Base-by-base conservation (phyloP, 1,284 basidiomycete species). In the Boletus mariae region DNA sequence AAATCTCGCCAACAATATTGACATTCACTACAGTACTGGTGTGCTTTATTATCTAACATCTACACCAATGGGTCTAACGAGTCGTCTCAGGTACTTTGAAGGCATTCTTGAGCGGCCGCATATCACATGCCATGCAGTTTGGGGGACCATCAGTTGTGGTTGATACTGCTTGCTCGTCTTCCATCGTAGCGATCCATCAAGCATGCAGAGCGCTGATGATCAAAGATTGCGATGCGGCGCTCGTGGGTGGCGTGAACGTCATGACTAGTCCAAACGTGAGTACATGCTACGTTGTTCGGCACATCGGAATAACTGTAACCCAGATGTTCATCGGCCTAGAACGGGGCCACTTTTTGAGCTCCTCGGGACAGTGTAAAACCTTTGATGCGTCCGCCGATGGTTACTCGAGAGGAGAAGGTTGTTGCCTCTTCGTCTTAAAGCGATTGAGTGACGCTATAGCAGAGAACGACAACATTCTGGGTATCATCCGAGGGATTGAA, bases 81-180 rank as follows among this genome's bases (percentile, higher is more conserved):
- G 45, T 52, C 31, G 17, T 26, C 5, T 34, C 41, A 88, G 87
- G 87, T 9, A 89, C 83, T 0, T 62, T 89, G 35, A 77, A 73
- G 38, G 79, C 85, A 4, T 90, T 89, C 63, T 69, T 88, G 32
- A 84, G 83, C 53, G 87, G 87, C 25, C 81, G 84, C 31, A 74
- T 89, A 49, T 85, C 87, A 0, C 84, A 86, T 59, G 81, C 78
- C 3, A 80, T 87, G 73, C 74, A 80, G 55, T 73, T 87, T 48
- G 74, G 83, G 37, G 87, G 87, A 0, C 86, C 87, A 5, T 87
- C 86, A 0, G 68, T 86, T 13, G 83, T 85, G 0, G 66, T 87
- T 38, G 84, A 90, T 57, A 89, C 87, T 0, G 84, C 85, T 1
- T 89, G 87, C 63, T 88, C 85, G 6, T 84, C 84, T 7, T 86